Conservation (phyloP, 257 asterid species). For the Ehretia macrophylla region DNA sequence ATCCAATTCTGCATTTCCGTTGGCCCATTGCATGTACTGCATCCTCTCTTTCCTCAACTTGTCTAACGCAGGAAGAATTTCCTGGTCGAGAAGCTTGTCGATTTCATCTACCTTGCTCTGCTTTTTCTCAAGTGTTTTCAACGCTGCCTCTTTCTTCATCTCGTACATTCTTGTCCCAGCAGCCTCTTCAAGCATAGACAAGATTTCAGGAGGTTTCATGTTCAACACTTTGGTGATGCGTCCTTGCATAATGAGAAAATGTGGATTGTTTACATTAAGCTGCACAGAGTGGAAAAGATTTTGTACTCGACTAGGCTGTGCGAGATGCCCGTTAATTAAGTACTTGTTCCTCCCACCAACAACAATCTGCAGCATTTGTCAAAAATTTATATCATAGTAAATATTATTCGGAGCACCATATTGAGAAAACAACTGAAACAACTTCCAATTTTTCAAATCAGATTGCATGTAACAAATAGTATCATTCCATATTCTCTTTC, state of each 20-base stretch:
- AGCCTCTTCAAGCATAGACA: constrained; percentile 99
- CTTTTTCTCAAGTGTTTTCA: constrained; percentile 96
- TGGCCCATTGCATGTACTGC: constrained; percentile 99
- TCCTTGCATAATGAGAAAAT: constrained; percentile 99
- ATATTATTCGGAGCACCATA: too few species aligned
- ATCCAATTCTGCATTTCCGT: constrained; percentile 90
- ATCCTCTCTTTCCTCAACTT: constrained; percentile 88
- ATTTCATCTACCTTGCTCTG: constrained; percentile 95
- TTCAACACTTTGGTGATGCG: constrained; percentile 95
- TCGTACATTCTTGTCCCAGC: constrained; percentile 99
- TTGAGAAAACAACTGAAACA: too few species aligned
- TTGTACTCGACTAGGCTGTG: constrained; percentile 97
- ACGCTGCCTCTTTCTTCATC: constrained; percentile 95
- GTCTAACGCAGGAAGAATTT: constrained; percentile 92
- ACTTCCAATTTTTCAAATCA: too few species aligned
- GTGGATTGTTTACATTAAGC: constrained; percentile 95
- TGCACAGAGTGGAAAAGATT: constrained; percentile 99
- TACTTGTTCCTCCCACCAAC: constrained; percentile 99
- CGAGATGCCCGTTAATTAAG: constrained; percentile 92
- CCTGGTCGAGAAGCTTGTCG: constrained; percentile 94
- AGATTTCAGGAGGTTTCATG: constrained; percentile 96
- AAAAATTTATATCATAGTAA: background rate
- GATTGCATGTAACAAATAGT: background rate
- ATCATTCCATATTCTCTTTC: background rate
- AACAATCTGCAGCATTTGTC: constrained; percentile 65